Percentiles rank a stretch among this genome's conserved stretches.
Conservation (phyloP, 1,284 basidiomycete genomes). For the Schizophyllum amplum region DNA sequence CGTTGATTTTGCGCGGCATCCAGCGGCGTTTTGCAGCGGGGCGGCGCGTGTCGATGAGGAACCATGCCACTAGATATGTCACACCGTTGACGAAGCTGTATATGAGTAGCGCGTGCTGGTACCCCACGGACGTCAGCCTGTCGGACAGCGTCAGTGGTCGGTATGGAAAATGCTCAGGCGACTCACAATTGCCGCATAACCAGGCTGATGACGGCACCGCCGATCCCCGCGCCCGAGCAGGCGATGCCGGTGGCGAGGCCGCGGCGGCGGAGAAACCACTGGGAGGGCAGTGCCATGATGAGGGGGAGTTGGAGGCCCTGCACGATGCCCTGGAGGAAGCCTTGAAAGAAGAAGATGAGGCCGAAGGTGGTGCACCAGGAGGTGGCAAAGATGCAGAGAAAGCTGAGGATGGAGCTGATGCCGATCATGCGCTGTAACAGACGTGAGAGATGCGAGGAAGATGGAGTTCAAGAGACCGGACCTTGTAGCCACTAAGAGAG, state of each 20-base stretch:
- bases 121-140: slow-evolving; percentile 2
- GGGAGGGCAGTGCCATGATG: slow-evolving; percentile 4
- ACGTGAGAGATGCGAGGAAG: background rate
- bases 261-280: slow-evolving; percentile 4
- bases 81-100: slow-evolving; percentile 2
- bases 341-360: slow-evolving; percentile 7
- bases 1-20: slow-evolving; percentile 1
- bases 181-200: slow-evolving; percentile 3
- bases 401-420: background rate
- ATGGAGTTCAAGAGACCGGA: background rate
- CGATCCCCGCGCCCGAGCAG: slow-evolving; percentile 3
- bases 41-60: slow-evolving; percentile 1
- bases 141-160: background rate
- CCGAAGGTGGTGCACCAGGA: slow-evolving; percentile 2
- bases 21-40: slow-evolving; percentile 3
- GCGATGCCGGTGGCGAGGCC: slow-evolving; percentile 6
- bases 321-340: slow-evolving; percentile 1
- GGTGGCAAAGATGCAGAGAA: slow-evolving; percentile 4
- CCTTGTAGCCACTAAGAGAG: slow-evolving; percentile 15
- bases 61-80: background rate
- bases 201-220: slow-evolving; percentile 1
- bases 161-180: no score
- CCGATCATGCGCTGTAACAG: slow-evolving; percentile 4
- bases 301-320: background rate
- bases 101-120: slow-evolving; percentile 3